These are phyloP conservation scores for Psophocarpus tetragonolobus DNA, from an alignment of 306 rosid species.

Conservation along the genomic window DNA sequence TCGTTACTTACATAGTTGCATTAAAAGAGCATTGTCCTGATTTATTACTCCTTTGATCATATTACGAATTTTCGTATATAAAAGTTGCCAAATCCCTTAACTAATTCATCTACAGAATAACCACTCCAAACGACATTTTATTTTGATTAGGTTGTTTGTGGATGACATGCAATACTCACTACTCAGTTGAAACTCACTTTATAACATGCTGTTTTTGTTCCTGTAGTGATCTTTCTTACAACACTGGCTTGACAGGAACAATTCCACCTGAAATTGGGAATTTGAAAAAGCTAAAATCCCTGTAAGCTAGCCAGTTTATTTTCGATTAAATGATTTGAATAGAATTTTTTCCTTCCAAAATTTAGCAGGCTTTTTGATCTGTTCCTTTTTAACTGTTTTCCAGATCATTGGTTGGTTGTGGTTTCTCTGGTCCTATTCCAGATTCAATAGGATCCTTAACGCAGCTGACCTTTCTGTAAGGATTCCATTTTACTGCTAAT, in stretches of 20 bases:
- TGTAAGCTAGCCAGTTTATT: conserved; percentile 49
- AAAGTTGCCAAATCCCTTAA: not conserved
- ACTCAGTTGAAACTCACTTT: not conserved
- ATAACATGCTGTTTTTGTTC: conserved; percentile 19
- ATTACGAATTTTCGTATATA: not conserved
- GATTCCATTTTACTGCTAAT: not conserved
- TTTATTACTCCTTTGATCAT: not conserved
- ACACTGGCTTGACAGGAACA: conserved; percentile 51
- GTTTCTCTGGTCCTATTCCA: conserved; percentile 68
- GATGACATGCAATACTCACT: not conserved
- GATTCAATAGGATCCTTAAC: conserved; percentile 60
- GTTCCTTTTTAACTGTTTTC: conserved; percentile 15
- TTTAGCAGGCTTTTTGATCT: not conserved
- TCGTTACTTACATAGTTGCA: not conserved
- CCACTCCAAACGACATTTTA: conserved; percentile 7
- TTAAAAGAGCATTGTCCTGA: not conserved
- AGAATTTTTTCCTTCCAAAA: not conserved
- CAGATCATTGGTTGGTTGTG: conserved; percentile 71
- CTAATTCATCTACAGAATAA: not conserved
- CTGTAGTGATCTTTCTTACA: conserved; percentile 72
- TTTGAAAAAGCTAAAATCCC: conserved; percentile 53
- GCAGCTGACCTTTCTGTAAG: conserved; percentile 69
- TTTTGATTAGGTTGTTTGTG: conserved; percentile 13
- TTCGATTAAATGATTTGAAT: not conserved
- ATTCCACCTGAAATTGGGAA: conserved; percentile 63